These are phyloP conservation scores for Conidiobolus coronatus DNA, from an alignment of 371 early-diverging fungal species.

Conservation along the genomic window DNA sequence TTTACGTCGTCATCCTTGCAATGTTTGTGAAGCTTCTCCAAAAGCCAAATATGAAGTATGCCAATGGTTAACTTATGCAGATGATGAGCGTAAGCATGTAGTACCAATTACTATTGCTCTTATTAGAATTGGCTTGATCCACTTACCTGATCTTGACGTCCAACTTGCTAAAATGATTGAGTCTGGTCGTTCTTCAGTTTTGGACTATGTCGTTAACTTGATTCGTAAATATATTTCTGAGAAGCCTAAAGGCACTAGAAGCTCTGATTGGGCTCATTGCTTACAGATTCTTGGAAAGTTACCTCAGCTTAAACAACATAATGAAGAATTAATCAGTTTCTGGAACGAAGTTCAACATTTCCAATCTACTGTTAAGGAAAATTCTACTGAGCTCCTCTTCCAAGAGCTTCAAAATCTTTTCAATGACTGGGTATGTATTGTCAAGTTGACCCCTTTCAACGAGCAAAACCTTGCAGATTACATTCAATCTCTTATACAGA, in stretches of 20 bases:
- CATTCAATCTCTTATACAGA: constrained; percentile 41
- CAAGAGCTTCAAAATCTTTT: constrained; percentile 41
- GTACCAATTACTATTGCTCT: constrained; percentile 64
- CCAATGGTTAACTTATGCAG: constrained; percentile 78
- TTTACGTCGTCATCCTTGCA: constrained; percentile 60
- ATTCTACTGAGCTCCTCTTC: constrained; percentile 3
- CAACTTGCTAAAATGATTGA: constrained; percentile 69
- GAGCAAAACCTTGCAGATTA: constrained; percentile 41
- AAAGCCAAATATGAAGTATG: constrained; percentile 60
- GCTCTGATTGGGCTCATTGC: constrained; percentile 9
- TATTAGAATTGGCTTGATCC: constrained; percentile 51
- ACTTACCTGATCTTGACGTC: constrained; percentile 55
- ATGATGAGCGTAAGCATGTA: constrained; percentile 81
- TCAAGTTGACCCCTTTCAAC: constrained; percentile 51
- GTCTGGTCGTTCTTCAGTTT: constrained; percentile 31
- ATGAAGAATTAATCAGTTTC: constrained; percentile 17
- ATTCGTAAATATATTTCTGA: constrained; percentile 42
- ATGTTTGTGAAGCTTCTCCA: constrained; percentile 52
- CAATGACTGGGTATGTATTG: constrained; percentile 76
- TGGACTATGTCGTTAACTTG: constrained; percentile 59
- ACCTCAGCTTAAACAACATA: constrained; percentile 23
- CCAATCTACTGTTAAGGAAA: constrained; percentile 7
- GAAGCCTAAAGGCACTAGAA: constrained; percentile 31
- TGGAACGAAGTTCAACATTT: constrained; percentile 10
- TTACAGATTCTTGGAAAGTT: not conserved